phyloP scores from a whole-genome alignment of 805 yeast genomes.

The Nakazawaea sp. region DNA sequence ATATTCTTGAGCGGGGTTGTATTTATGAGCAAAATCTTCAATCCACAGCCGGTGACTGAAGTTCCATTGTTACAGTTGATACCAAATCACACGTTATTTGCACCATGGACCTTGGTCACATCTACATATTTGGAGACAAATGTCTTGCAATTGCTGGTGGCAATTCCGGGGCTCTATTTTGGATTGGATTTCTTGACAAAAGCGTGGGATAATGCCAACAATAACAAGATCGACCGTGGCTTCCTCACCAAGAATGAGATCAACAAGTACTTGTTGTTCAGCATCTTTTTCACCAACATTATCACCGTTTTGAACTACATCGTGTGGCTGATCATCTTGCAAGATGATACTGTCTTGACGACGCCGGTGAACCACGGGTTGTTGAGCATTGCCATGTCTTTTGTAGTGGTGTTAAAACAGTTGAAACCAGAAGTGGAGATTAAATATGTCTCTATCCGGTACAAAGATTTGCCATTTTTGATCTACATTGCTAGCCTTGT shows the following conservation, averaged over 20 bases:
- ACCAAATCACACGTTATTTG: constrained; percentile 44
- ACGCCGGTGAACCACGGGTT: constrained; percentile 47
- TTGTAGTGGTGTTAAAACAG: constrained; percentile 50
- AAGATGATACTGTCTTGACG: constrained; percentile 30
- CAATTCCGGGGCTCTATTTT: constrained; percentile 28
- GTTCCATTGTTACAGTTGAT: constrained; percentile 58
- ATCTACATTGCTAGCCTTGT: constrained; percentile 22
- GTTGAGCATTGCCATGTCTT: constrained; percentile 41
- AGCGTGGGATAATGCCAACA: constrained; percentile 40
- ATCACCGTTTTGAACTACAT: constrained; percentile 37
- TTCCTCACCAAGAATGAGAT: constrained; percentile 29
- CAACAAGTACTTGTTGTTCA: constrained; percentile 40
- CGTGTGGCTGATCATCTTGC: constrained; percentile 22
- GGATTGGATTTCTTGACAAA: constrained; percentile 41
- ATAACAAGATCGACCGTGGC: constrained; percentile 9
- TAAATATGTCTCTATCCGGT: constrained; percentile 42
- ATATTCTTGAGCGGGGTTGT: background rate
- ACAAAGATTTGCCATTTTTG: constrained; percentile 57
- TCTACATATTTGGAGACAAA: constrained; percentile 61
- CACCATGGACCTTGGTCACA: constrained; percentile 61
- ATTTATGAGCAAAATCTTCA: background rate
- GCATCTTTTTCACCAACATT: constrained; percentile 51
- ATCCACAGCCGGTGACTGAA: background rate
- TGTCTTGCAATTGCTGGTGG: constrained; percentile 35
- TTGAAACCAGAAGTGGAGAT: constrained; percentile 52